A percentile compares a stretch with the other conserved stretches of the same genome.
phyloP scores from a whole-genome alignment of 176 grass and related monocot genomes.

The Secale cereale region DNA sequence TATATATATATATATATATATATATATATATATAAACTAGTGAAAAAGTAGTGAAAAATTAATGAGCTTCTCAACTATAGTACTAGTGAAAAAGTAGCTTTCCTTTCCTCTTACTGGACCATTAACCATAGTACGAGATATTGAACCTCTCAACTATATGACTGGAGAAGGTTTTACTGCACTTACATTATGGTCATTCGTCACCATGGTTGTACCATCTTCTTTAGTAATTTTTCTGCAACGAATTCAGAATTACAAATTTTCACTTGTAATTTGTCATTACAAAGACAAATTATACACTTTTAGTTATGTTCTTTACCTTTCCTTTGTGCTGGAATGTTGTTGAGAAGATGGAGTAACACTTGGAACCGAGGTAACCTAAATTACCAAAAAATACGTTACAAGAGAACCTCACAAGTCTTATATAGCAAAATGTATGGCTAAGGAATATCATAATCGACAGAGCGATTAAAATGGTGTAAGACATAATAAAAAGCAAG shows the following conservation, averaged over 20 bases:
- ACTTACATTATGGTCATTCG: conserved; percentile 54
- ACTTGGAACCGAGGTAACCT: conserved; percentile 6
- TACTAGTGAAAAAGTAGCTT: too few relatives aligned
- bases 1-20: too few relatives aligned
- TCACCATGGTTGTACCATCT: conserved; percentile 25
- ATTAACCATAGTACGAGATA: not conserved
- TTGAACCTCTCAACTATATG: not conserved
- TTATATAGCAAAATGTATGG: not conserved
- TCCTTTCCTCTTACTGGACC: not conserved
- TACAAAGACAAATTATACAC: not conserved
- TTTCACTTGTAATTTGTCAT: not conserved
- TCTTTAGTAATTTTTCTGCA: conserved; percentile 45
- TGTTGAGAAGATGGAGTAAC: not conserved
- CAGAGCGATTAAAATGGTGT: not conserved
- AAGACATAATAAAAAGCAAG: not conserved
- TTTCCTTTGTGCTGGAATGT: conserved; percentile 43
- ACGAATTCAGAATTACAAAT: not conserved
- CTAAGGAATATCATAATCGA: not conserved
- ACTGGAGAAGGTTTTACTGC: not conserved
- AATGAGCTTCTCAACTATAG: too few relatives aligned
- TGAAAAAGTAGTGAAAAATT: too few relatives aligned
- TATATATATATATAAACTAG: too few relatives aligned
- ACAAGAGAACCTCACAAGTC: not conserved
- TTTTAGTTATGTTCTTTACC: conserved; percentile 34
- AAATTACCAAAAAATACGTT: not conserved